These are phyloP conservation scores for Myxozyma sirexii DNA, from an alignment of 805 yeast genomes.

Conservation along the genomic window DNA sequence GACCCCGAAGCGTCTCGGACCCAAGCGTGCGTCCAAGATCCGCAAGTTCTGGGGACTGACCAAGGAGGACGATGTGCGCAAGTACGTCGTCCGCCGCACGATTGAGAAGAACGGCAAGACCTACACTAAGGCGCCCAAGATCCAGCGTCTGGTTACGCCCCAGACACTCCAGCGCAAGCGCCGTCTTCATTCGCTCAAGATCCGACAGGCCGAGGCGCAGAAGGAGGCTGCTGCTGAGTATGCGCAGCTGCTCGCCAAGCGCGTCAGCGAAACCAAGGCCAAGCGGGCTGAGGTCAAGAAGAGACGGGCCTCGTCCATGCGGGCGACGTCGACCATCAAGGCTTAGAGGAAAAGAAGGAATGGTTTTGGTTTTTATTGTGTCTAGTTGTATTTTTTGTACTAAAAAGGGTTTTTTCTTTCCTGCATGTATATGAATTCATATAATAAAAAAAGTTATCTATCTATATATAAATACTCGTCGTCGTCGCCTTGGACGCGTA, in stretches of 20 bases:
- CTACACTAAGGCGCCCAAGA: constrained; percentile 99
- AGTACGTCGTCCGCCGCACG: constrained; percentile 97
- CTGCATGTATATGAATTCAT: constrained; percentile 13
- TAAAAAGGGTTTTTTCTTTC: constrained; percentile 10
- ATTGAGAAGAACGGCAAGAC: constrained; percentile 80
- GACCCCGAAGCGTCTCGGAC: constrained; percentile 99
- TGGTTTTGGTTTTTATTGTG: not conserved
- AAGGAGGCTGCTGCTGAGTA: constrained; percentile 99
- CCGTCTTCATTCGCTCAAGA: constrained; percentile 89
- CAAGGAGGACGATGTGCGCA: constrained; percentile 89
- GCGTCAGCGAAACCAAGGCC: constrained; percentile 97
- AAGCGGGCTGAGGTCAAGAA: constrained; percentile 97
- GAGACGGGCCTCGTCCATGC: constrained; percentile 99
- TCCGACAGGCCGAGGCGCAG: constrained; percentile 96
- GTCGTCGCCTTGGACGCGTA: not conserved
- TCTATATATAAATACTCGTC: not conserved
- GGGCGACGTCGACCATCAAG: constrained; percentile 34
- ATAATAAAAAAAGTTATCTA: constrained; percentile 8
- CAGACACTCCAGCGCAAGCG: constrained; percentile 99
- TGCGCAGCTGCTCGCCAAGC: constrained; percentile 97
- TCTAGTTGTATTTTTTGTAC: not conserved
- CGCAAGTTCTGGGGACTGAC: constrained; percentile 99
- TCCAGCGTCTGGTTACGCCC: constrained; percentile 99
- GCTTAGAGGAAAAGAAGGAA: constrained; percentile 1
- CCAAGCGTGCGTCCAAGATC: constrained; percentile 99